Base-by-base conservation (phyloP, 1,284 basidiomycete genomes). In the Tremellales sp. region DNA sequence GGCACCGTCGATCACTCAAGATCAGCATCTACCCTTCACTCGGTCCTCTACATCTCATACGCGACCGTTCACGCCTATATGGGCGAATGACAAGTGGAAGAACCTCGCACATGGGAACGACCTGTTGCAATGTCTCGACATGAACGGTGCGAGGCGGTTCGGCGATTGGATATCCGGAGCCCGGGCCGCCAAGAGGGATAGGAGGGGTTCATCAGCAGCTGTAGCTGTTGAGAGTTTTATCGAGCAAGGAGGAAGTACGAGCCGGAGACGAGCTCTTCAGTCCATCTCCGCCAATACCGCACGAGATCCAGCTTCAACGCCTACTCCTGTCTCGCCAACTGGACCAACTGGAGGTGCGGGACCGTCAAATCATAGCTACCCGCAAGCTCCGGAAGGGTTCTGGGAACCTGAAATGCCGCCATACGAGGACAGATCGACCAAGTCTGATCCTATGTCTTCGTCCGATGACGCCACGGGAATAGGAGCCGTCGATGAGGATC, bases 111-210 rank as follows among this genome's bases (percentile, higher is more conserved):
- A 53, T 17, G 57, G 56, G 1, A 41, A 35, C 3, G 19, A 53
- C 2, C 45, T 70, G 44, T 46, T 68, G 24, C 58, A 67, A 23
- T 67, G 65, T 27, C 29, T 72, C 11, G 46, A 53, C 17, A 53
- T 66, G 11, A 53, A 64, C n/a, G 53, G 53, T 22, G 61, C 62
- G 11, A 46, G 64, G 23, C 37, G 45, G 25, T 40, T 72, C 12
- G 65, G 67, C 4, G 58, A 61, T 22, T 72, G 69, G 69, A 48
- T 70, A 6, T 52, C 50, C 12, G 65, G 60, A 24, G 53, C 54
- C 1, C 52, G 48, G 43, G 54, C 45, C 4, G 46, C 46, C 8
- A 1, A 52, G 50, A 31, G 39, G 36, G 31, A 45, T 15, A 25
- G 29, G 41, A 29, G 42, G 44, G 46, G 43, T 21, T 17, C 24